A percentile compares a stretch with the other conserved stretches of the same genome.
Evolutionary conservation across 1,284 basidiomycete species (phyloP).

Genomic region (Thelephora terrestris): DNA sequence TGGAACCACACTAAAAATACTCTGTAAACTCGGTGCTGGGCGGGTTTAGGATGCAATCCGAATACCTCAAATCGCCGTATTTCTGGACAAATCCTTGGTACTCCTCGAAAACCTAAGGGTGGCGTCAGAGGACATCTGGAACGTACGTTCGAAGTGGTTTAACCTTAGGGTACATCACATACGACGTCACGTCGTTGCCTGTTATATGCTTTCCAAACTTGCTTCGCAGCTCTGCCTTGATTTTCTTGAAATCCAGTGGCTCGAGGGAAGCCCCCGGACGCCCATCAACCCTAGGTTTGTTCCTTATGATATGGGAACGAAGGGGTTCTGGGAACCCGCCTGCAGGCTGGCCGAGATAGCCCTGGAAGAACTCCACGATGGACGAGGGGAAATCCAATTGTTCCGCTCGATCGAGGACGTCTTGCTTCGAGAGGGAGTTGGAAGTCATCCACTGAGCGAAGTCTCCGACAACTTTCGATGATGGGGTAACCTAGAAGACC

Average conservation of each 20-base stretch:
- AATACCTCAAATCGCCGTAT: constrained; percentile 87
- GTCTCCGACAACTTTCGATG: constrained; percentile 98
- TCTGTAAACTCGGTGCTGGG: background rate
- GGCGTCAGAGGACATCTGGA: constrained; percentile 8
- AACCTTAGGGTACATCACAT: constrained; percentile 94
- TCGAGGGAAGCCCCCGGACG: constrained; percentile 84
- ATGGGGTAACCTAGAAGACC: constrained; percentile 77
- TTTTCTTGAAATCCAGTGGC: constrained; percentile 92
- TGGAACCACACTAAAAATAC: constrained; percentile 63
- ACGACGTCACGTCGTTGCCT: constrained; percentile 88
- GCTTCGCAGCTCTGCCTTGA: constrained; percentile 85
- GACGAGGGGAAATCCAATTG: constrained; percentile 96
- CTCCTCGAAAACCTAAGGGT: constrained; percentile 85
- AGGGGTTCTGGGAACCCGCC: constrained; percentile 99
- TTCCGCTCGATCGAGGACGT: constrained; percentile 81
- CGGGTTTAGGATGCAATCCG: background rate
- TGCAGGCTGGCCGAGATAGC: constrained; percentile 92
- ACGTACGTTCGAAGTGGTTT: constrained; percentile 7
- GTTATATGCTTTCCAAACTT: constrained; percentile 95
- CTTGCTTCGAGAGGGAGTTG: constrained; percentile 81
- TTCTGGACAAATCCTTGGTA: constrained; percentile 92
- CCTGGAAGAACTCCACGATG: constrained; percentile 96
- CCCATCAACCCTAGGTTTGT: constrained; percentile 88
- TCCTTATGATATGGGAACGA: constrained; percentile 85
- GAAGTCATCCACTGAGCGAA: constrained; percentile 99